phyloP scores from a whole-genome alignment of 768 basidiomycete genomes.

The Infundibulicybe gibba region DNA sequence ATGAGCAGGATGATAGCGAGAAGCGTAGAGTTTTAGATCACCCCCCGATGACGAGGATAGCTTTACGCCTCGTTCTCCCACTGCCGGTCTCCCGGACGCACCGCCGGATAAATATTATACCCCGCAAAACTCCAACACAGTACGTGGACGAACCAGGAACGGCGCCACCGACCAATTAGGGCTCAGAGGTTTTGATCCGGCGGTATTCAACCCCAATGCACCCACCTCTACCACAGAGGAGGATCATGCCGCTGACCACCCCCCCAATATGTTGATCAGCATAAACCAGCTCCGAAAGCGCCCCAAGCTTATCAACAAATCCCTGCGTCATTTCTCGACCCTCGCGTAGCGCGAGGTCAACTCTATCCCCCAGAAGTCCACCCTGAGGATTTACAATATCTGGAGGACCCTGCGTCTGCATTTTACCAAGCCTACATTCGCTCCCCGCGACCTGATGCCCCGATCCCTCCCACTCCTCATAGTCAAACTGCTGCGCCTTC shows the following conservation, averaged over 20 bases:
- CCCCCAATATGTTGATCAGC: slow-evolving; percentile 24
- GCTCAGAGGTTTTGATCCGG: slow-evolving; percentile 54
- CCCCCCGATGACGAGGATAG: slow-evolving; percentile 48
- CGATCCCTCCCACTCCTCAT: slow-evolving; percentile 77
- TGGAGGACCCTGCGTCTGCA: slow-evolving; percentile 54
- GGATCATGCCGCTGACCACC: slow-evolving; percentile 10
- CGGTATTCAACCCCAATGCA: slow-evolving; percentile 41
- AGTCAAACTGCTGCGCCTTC: slow-evolving; percentile 72
- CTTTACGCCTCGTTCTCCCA: slow-evolving; percentile 69
- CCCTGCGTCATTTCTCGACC: slow-evolving; percentile 13
- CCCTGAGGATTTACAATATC: slow-evolving; percentile 57
- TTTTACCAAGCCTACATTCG: slow-evolving; percentile 60
- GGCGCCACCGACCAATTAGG: slow-evolving; percentile 62
- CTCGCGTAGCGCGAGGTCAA: slow-evolving; percentile 14
- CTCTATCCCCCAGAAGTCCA: slow-evolving; percentile 39
- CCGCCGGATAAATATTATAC: slow-evolving; percentile 25
- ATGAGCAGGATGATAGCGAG: slow-evolving; percentile 44
- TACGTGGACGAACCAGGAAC: slow-evolving; percentile 47
- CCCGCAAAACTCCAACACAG: slow-evolving; percentile 17
- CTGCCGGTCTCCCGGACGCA: slow-evolving; percentile 52
- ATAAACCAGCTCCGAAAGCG: slow-evolving; percentile 8
- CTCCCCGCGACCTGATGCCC: slow-evolving; percentile 66
- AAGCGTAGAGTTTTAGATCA: slow-evolving; percentile 28
- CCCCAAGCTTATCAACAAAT: slow-evolving; percentile 15
- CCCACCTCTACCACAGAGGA: slow-evolving; percentile 10